These are phyloP conservation scores for Fraxinus excelsior DNA, from an alignment of 257 asterid genomes.

Conservation along the genomic window DNA sequence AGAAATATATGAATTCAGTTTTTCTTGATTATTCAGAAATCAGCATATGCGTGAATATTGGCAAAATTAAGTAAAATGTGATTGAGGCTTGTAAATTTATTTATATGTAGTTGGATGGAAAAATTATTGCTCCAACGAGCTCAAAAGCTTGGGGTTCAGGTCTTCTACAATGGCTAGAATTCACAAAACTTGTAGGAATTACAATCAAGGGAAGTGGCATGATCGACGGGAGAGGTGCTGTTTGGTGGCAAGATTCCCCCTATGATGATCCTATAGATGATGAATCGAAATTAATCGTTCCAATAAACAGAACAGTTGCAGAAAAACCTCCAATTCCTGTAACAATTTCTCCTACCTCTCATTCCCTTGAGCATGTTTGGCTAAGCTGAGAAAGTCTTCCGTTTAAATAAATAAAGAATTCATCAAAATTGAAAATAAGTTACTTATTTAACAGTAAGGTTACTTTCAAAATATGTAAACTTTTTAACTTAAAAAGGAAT, in stretches of 20 bases:
- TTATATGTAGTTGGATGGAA: slow-evolving; percentile 16
- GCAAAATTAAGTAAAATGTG: background rate
- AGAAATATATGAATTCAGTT: background rate
- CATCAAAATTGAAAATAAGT: background rate
- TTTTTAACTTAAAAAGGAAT: background rate
- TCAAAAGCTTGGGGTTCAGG: slow-evolving; percentile 24
- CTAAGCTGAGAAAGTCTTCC: background rate
- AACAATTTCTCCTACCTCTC: background rate
- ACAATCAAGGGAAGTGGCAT: slow-evolving; percentile 15
- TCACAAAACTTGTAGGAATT: slow-evolving; percentile 20
- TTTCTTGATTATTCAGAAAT: background rate
- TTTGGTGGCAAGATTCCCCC: slow-evolving; percentile 20
- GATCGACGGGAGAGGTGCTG: slow-evolving; percentile 12
- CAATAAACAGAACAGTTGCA: slow-evolving; percentile 8
- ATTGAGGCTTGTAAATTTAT: background rate
- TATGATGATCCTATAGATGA: slow-evolving; percentile 21
- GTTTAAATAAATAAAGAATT: background rate
- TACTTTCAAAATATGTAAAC: background rate
- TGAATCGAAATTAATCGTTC: slow-evolving; percentile 16
- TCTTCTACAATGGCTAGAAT: slow-evolving; percentile 7
- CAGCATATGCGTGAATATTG: background rate
- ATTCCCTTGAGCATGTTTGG: background rate
- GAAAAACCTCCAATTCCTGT: slow-evolving; percentile 12
- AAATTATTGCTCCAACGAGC: slow-evolving; percentile 15
- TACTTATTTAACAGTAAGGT: background rate